phyloP scores from a whole-genome alignment of 495 filamentous ascomycete species.

The Xylaria sp. region DNA sequence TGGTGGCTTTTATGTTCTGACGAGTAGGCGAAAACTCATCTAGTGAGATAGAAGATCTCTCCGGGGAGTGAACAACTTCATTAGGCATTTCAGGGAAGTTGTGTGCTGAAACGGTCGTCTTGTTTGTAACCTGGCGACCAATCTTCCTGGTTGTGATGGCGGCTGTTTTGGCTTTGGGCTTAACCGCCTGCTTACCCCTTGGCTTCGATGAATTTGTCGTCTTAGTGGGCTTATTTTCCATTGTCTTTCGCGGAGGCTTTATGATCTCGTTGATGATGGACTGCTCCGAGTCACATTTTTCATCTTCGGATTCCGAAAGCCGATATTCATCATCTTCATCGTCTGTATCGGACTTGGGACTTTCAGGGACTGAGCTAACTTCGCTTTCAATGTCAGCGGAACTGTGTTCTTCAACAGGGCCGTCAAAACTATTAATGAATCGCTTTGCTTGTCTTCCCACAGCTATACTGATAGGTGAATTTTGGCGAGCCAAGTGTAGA shows the following conservation, averaged over 20 bases:
- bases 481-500: not conserved
- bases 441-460: not conserved
- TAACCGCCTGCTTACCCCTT: not conserved
- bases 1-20: not conserved
- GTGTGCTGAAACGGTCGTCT: not conserved
- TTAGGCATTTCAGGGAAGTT: not conserved
- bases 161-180: not conserved
- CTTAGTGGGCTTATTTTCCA: not conserved
- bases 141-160: not conserved
- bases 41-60: not conserved
- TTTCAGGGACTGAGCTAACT: not conserved
- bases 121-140: not conserved
- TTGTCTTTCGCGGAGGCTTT: not conserved
- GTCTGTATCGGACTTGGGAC: not conserved
- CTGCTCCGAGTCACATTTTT: not conserved
- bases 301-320: conserved; percentile 20
- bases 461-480: not conserved
- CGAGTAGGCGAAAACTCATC: not conserved
- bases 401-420: not conserved
- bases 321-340: conserved; percentile 25
- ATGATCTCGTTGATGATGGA: not conserved
- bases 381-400: not conserved
- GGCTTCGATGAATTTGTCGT: not conserved
- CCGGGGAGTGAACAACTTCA: not conserved
- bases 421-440: not conserved